Evolutionary conservation across 2,329 filamentous ascomycete genomes (phyloP).

Genomic region (Neobulgaria alba): DNA sequence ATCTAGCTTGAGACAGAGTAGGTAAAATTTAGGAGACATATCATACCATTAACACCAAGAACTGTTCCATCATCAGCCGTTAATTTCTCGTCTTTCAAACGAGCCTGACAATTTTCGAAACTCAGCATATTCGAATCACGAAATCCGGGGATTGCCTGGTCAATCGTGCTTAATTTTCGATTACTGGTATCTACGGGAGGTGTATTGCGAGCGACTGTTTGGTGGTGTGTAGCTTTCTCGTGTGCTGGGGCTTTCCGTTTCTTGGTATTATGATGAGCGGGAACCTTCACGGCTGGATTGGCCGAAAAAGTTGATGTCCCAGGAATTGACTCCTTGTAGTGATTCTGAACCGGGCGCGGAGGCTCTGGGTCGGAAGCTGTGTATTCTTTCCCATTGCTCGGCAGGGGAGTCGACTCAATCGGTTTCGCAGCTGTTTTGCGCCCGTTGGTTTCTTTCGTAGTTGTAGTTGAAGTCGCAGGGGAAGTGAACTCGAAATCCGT

Average conservation of each 20-base stretch:
- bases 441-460: conserved; percentile 42
- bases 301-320: conserved; percentile 51
- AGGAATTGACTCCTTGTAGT: conserved; percentile 41
- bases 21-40: too few relatives aligned
- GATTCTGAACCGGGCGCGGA: conserved; percentile 19
- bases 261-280: conserved; percentile 48
- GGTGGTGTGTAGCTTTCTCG: conserved; percentile 9
- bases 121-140: conserved; percentile 79
- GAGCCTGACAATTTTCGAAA: conserved; percentile 64
- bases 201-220: conserved; percentile 8
- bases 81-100: conserved; percentile 67
- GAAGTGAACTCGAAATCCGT: conserved; percentile 69
- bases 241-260: conserved; percentile 68
- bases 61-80: conserved; percentile 85
- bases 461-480: too few relatives aligned
- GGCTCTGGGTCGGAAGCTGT: conserved; percentile 24
- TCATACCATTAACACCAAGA: conserved; percentile 80
- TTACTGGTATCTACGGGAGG: conserved; percentile 8
- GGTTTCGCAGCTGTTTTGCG: conserved; percentile 45
- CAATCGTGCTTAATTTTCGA: conserved; percentile 15
- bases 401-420: conserved; percentile 19
- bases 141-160: conserved; percentile 11
- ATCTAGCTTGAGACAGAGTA: too few relatives aligned
- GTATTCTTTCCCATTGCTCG: conserved; percentile 33
- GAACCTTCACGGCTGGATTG: conserved; percentile 28